phyloP scores from a whole-genome alignment of 495 filamentous ascomycete genomes.

The Rhizodiscina lignyota region DNA sequence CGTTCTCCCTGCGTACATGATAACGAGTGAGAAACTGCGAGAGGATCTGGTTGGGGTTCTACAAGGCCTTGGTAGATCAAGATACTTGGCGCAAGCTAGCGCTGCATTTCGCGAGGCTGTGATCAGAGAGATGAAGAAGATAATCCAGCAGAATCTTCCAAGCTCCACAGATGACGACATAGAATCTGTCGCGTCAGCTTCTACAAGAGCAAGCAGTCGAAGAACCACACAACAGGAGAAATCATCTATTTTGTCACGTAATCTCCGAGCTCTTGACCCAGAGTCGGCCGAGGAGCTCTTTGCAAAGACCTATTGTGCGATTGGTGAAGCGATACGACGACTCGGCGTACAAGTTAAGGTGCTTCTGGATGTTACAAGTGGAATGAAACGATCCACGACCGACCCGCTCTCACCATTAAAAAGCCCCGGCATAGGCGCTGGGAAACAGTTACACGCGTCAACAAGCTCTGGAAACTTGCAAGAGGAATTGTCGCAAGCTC shows the following conservation, averaged over 20 bases:
- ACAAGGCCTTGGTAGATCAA: constrained; percentile 61
- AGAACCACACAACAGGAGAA: constrained; percentile 72
- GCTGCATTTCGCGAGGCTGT: constrained; percentile 76
- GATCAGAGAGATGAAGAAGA: constrained; percentile 67
- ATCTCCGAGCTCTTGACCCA: constrained; percentile 69
- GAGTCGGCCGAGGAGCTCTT: constrained; percentile 78
- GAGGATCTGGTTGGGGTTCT: constrained; percentile 48
- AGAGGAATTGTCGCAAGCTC: constrained; percentile 65
- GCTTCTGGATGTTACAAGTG: constrained; percentile 85
- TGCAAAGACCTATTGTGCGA: constrained; percentile 63
- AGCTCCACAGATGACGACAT: constrained; percentile 87
- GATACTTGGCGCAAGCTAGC: constrained; percentile 61
- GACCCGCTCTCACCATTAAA: constrained; percentile 10
- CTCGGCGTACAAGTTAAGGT: constrained; percentile 86
- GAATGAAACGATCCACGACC: constrained; percentile 27
- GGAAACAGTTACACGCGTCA: too few relatives aligned
- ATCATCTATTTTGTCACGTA: constrained; percentile 75
- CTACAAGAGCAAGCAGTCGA: constrained; percentile 56
- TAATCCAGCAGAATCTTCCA: constrained; percentile 74
- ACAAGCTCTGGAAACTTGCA: constrained; percentile 27
- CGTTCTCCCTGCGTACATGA: constrained; percentile 56
- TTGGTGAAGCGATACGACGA: constrained; percentile 73
- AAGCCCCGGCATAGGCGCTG: constrained; percentile 11
- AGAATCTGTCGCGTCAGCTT: constrained; percentile 76
- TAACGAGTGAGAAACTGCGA: constrained; percentile 49